Evolutionary conservation across 2,329 filamentous ascomycete species (phyloP), one percentile per base, ranked within the genome.

Genomic region (Pseudonectria foliicola): DNA sequence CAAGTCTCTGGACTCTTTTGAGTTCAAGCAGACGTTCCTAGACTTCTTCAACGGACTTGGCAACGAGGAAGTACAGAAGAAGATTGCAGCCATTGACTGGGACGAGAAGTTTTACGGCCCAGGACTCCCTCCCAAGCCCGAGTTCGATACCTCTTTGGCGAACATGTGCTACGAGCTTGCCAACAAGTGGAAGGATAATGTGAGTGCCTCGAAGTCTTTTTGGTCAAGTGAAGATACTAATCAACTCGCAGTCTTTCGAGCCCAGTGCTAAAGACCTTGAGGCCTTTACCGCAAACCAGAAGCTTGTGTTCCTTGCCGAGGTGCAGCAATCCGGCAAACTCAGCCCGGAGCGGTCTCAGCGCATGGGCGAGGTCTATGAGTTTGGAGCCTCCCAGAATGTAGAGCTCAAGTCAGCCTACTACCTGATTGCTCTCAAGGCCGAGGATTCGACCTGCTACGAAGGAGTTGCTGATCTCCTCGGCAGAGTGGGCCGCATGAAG

Each of bases 401-500:
- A 23, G 92, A 96, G 63, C 73, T 98, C 31, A 77, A 85, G 49
- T 75, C 80, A 12, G 76, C 89, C 1, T 96, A 86, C 63, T 83
- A 86, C 53, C 75, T 78, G 35, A 75, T 95, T 24, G 85, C 85
- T 2, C 72, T 98, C 53, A 76, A 76, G 50, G 83, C 85, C 10
- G 75, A 79, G 38, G 85, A 88, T 50, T 61, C 71, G 33, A 74
- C 70, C 38, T 75, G 83, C 25, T 86, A 90, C 52, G 57, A 76
- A 40, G 80, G 81, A 2, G 77, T 86, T 0, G 79, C 82, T 2
- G 76, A 85, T 39, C 67, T 95, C 36, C 68, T 96, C 26, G 85
- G 85, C 23, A 71, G 73, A 34, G 88, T 95, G 15, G 92, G 92
- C 10, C 71, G 92, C 38, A 96, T 98, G 92, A 96, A 96, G 73